A percentile compares a stretch with the other conserved stretches of the same genome.
Conservation (phyloP, 2,329 filamentous ascomycete species). For the Huntiella savannae region DNA sequence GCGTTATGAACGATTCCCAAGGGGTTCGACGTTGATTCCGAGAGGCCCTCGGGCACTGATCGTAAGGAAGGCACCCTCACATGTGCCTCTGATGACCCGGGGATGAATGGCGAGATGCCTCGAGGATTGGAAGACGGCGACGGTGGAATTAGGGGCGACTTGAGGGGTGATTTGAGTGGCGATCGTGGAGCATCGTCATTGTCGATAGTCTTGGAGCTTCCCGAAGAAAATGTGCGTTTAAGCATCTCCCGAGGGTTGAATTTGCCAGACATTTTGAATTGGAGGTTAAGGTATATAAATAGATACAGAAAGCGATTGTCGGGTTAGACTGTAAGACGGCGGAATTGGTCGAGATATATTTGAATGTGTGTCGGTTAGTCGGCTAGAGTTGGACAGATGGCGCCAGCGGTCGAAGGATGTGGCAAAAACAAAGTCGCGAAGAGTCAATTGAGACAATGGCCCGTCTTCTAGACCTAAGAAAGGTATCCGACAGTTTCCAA, state of each 20-base stretch:
- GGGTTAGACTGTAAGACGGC: too few relatives aligned
- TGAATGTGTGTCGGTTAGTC: too few relatives aligned
- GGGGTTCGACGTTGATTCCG: conserved; percentile 1
- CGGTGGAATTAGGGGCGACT: not conserved
- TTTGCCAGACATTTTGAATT: conserved; percentile 6
- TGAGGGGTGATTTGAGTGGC: conserved; percentile 1
- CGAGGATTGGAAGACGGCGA: not conserved
- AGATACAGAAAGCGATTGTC: not conserved
- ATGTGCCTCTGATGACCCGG: not conserved
- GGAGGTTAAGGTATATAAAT: not conserved
- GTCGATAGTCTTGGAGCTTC: conserved; percentile 1
- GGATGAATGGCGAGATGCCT: conserved; percentile 1
- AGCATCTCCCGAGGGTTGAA: conserved; percentile 7
- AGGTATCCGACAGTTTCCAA: too few relatives aligned
- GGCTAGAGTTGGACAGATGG: too few relatives aligned
- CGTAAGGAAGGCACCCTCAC: conserved; percentile 7
- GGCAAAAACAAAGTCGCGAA: too few relatives aligned
- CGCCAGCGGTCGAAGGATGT: too few relatives aligned
- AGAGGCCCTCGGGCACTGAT: conserved; percentile 2
- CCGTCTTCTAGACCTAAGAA: too few relatives aligned
- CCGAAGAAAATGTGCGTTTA: conserved; percentile 7
- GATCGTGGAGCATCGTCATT: conserved; percentile 1
- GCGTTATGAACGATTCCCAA: conserved; percentile 1
- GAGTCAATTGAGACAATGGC: too few relatives aligned
- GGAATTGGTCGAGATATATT: too few relatives aligned